These are phyloP conservation scores for Phytophthora constricta DNA, from an alignment of 352 stramenopile genomes.

Conservation along the genomic window DNA sequence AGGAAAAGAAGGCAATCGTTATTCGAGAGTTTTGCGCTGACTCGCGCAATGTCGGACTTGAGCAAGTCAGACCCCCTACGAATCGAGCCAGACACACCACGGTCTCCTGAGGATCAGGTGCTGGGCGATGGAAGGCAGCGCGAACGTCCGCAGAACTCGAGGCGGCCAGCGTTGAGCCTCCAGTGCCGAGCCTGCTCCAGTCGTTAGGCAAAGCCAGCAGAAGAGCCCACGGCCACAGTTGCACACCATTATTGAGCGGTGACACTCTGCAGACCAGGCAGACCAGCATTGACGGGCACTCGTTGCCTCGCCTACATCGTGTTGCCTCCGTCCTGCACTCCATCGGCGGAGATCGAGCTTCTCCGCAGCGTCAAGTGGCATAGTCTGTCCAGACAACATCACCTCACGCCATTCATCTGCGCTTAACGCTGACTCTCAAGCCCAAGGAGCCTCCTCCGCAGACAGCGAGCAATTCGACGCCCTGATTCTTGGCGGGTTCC, in stretches of 20 bases:
- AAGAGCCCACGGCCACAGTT: conserved; percentile 34
- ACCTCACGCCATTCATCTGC: too few relatives aligned
- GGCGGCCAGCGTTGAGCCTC: conserved; percentile 6
- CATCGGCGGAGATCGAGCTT: too few relatives aligned
- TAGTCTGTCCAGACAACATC: too few relatives aligned
- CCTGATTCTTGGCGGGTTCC: not conserved
- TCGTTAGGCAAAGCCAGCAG: conserved; percentile 30
- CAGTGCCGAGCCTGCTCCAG: conserved; percentile 20
- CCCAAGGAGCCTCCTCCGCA: not conserved
- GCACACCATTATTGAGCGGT: conserved; percentile 7
- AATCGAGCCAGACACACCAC: conserved; percentile 1
- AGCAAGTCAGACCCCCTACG: too few relatives aligned
- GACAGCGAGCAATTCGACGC: not conserved
- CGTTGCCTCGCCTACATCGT: too few relatives aligned
- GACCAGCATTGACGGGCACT: conserved; percentile 4
- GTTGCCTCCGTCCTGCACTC: too few relatives aligned
- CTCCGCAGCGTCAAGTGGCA: too few relatives aligned
- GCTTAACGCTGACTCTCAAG: too few relatives aligned
- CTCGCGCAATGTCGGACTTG: too few relatives aligned
- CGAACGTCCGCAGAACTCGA: conserved; percentile 32
- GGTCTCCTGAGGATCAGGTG: not conserved
- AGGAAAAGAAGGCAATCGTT: too few relatives aligned
- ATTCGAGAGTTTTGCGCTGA: too few relatives aligned
- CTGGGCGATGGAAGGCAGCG: conserved; percentile 2
- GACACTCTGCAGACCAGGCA: conserved; percentile 12